Evolutionary conservation across 1,139 yeast genomes (phyloP).

Genomic region (Diutina scorzettiae): DNA sequence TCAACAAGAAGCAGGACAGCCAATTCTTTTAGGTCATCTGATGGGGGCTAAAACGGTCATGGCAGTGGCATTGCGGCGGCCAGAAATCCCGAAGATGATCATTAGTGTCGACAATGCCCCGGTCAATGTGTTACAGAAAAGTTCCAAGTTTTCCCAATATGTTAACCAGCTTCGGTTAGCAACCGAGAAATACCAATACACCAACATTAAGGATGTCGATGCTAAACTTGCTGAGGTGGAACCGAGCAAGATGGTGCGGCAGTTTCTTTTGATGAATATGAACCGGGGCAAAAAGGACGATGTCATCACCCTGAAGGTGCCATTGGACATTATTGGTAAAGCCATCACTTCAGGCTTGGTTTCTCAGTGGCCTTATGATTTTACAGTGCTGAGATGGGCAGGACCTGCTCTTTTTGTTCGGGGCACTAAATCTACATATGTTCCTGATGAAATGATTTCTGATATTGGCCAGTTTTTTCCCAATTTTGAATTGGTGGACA

Average conservation of each 20-base stretch:
- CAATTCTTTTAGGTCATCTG: constrained; percentile 80
- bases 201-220: constrained; percentile 58
- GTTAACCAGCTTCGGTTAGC: constrained; percentile 50
- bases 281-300: constrained; percentile 31
- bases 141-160: constrained; percentile 46
- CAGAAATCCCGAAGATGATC: constrained; percentile 49
- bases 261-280: constrained; percentile 66
- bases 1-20: constrained; percentile 29
- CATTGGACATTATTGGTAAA: constrained; percentile 55
- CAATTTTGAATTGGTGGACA: constrained; percentile 55
- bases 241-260: constrained; percentile 48
- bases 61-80: constrained; percentile 69
- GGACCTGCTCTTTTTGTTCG: constrained; percentile 74
- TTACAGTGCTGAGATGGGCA: constrained; percentile 41
- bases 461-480: constrained; percentile 76
- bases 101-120: constrained; percentile 91
- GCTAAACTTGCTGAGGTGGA: constrained; percentile 52
- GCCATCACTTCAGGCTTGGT: constrained; percentile 51
- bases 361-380: constrained; percentile 69
- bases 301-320: constrained; percentile 40
- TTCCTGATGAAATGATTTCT: constrained; percentile 77
- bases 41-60: constrained; percentile 96
- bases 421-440: constrained; percentile 65
- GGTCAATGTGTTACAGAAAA: constrained; percentile 37
- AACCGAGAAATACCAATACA: constrained; percentile 29